phyloP scores from a whole-genome alignment of 129 eudicot species.

The Saposhnikovia divaricata region DNA sequence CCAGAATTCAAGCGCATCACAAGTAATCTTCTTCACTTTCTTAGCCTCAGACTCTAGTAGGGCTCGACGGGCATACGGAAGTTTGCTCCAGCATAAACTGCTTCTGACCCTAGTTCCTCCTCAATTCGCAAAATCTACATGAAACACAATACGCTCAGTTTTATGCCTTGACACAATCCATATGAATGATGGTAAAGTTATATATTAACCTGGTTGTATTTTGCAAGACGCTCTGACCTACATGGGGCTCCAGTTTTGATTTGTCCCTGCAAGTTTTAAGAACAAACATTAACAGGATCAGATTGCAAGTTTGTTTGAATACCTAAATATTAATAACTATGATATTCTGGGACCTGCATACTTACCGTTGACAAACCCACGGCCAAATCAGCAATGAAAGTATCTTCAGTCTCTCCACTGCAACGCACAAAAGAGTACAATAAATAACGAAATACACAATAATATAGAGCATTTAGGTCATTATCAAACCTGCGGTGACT shows the following conservation, averaged over 20 bases:
- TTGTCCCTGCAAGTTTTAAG: conserved; percentile 53
- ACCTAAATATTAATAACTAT: neutral
- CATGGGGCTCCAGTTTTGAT: conserved; percentile 98
- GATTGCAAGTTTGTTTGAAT: neutral
- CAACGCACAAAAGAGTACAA: neutral
- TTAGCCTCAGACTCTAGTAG: conserved; percentile 33
- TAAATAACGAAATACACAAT: neutral
- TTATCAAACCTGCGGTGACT: conserved; percentile 74
- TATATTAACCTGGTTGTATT: conserved; percentile 63
- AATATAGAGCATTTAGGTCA: neutral
- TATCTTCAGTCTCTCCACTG: conserved; percentile 96
- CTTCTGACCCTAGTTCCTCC: conserved; percentile 85
- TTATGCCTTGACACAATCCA: neutral
- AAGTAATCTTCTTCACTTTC: neutral
- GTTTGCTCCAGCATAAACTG: conserved; percentile 85
- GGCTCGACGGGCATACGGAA: conserved; percentile 92
- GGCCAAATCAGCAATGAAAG: conserved; percentile 91
- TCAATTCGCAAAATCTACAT: conserved; percentile 75
- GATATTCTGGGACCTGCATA: neutral
- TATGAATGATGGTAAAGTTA: neutral
- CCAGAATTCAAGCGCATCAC: neutral
- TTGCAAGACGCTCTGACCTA: conserved; percentile 92
- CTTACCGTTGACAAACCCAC: conserved; percentile 90
- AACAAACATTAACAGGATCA: neutral
- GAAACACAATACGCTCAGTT: neutral